These are phyloP conservation scores for Chaetomium fimeti DNA, from an alignment of 495 filamentous ascomycete species.

Conservation along the genomic window DNA sequence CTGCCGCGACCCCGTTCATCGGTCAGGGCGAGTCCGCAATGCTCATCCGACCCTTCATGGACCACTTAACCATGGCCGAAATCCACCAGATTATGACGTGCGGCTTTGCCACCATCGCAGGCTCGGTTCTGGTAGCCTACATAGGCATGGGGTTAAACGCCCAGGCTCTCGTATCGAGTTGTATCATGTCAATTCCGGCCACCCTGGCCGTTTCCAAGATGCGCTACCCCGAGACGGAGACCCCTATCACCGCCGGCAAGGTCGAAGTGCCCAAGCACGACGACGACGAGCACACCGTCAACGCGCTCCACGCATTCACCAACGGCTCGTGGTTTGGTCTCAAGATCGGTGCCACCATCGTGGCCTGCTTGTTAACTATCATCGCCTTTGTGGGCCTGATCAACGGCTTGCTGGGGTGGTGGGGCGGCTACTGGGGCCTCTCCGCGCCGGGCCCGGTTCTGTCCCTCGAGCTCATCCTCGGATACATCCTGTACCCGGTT, in stretches of 20 bases:
- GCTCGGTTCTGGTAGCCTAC: constrained; percentile 77
- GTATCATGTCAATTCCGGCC: constrained; percentile 90
- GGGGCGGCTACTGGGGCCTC: constrained; percentile 80
- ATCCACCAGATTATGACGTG: constrained; percentile 89
- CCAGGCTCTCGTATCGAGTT: constrained; percentile 84
- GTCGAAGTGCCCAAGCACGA: constrained; percentile 76
- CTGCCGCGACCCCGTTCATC: constrained; percentile 91
- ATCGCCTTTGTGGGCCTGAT: constrained; percentile 73
- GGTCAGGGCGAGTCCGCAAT: constrained; percentile 92
- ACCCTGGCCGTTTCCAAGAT: constrained; percentile 84
- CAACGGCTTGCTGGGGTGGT: constrained; percentile 83
- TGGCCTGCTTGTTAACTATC: constrained; percentile 76
- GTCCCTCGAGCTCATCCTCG: constrained; percentile 73
- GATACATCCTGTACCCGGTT: constrained; percentile 80
- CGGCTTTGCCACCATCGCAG: constrained; percentile 61
- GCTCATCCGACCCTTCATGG: constrained; percentile 82
- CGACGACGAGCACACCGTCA: constrained; percentile 63
- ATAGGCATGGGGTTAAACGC: constrained; percentile 76
- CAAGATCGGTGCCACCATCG: constrained; percentile 85
- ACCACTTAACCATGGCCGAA: constrained; percentile 78
- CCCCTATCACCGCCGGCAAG: constrained; percentile 73
- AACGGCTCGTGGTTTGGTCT: constrained; percentile 86
- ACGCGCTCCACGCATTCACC: constrained; percentile 80
- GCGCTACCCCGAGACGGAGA: constrained; percentile 83
- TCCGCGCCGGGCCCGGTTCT: constrained; percentile 54